Evolutionary conservation across 2,329 filamentous ascomycete genomes (phyloP).

Genomic region (Nectriaceae sp.): DNA sequence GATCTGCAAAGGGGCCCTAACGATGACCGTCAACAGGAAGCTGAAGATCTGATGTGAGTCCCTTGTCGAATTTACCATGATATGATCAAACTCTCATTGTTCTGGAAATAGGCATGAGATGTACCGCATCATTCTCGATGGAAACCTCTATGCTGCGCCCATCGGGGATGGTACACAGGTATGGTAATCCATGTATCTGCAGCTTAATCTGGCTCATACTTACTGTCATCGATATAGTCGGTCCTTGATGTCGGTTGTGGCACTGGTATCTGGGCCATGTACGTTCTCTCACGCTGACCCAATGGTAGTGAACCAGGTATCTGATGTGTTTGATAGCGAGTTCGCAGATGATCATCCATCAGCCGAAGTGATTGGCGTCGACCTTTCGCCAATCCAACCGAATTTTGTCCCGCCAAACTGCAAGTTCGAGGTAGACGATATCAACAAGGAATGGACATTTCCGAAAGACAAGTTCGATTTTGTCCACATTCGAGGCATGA

Average conservation of each 20-base stretch:
- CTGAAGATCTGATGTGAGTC: constrained; percentile 24
- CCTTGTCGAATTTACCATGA: no score
- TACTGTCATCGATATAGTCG: constrained; percentile 1
- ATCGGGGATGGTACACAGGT: constrained; percentile 27
- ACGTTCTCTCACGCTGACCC: constrained; percentile 14
- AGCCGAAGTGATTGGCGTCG: constrained; percentile 51
- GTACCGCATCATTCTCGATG: constrained; percentile 26
- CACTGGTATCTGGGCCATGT: constrained; percentile 40
- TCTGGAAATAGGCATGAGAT: constrained; percentile 20
- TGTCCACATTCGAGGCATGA: constrained; percentile 57
- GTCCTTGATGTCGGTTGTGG: constrained; percentile 38
- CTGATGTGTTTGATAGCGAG: constrained; percentile 15
- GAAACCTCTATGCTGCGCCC: constrained; percentile 34
- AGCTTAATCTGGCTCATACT: no score
- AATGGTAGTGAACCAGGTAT: neutral
- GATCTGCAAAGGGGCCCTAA: constrained; percentile 19
- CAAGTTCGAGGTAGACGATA: constrained; percentile 65
- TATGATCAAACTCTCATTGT: neutral
- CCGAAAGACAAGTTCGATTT: constrained; percentile 53
- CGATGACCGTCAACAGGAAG: constrained; percentile 25
- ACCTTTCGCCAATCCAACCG: constrained; percentile 61
- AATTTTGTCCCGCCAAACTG: constrained; percentile 61
- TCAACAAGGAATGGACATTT: constrained; percentile 52
- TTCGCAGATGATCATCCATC: constrained; percentile 43
- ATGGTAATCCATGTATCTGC: neutral